Evolutionary conservation across 768 basidiomycete species (phyloP).

Genomic region (Boletus rubropictus): DNA sequence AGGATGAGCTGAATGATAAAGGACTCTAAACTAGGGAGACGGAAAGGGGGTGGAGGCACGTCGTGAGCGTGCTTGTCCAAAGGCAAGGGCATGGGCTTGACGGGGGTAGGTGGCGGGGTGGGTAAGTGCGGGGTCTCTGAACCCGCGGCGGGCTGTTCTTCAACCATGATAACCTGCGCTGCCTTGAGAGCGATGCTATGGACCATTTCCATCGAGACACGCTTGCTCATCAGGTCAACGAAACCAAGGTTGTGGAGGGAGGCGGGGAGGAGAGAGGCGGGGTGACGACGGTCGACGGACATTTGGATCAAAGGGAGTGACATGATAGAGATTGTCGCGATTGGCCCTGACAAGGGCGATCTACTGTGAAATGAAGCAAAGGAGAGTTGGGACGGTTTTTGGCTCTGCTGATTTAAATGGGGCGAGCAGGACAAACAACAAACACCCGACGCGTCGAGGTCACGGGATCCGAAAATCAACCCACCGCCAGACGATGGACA

Average conservation of each 20-base stretch:
- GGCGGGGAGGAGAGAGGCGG: conserved; percentile 76
- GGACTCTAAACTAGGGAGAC: conserved; percentile 64
- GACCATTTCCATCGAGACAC: conserved; percentile 83
- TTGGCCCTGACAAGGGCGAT: background rate
- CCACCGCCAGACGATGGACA: no score
- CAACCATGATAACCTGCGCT: conserved; percentile 66
- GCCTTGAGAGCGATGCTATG: conserved; percentile 76
- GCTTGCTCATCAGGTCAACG: conserved; percentile 68
- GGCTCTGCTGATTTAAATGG: conserved; percentile 9
- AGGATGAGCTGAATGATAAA: conserved; percentile 82
- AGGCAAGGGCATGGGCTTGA: conserved; percentile 37
- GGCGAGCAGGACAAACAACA: conserved; percentile 10
- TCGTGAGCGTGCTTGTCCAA: conserved; percentile 30
- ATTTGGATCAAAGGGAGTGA: conserved; percentile 28
- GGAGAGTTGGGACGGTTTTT: background rate
- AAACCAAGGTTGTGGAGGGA: conserved; percentile 76
- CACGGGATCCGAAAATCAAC: conserved; percentile 27
- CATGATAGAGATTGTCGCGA: conserved; percentile 29
- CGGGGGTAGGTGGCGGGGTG: conserved; percentile 66
- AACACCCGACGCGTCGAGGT: conserved; percentile 20
- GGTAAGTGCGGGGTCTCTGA: conserved; percentile 36
- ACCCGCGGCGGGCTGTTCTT: conserved; percentile 39
- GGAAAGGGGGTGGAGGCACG: conserved; percentile 18
- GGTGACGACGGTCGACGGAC: conserved; percentile 46
- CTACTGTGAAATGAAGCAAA: conserved; percentile 16